Conservation (phyloP, 225 moss, liverwort and hornwort species). For the Sphagnum contortum region DNA sequence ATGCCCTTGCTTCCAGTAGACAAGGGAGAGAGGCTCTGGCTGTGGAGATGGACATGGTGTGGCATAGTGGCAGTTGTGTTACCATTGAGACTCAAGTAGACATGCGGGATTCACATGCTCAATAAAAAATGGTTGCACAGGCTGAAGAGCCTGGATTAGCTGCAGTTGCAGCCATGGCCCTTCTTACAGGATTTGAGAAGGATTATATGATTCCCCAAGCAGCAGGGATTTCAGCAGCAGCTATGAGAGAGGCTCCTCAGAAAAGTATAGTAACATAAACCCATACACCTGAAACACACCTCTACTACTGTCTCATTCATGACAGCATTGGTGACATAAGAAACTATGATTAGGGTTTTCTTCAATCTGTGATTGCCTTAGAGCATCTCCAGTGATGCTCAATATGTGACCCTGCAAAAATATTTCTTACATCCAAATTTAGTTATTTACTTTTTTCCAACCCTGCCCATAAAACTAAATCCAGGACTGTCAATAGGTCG, state of each 20-base stretch:
- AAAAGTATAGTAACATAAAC: slow-evolving; percentile 11
- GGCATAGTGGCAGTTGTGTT: slow-evolving; percentile 71
- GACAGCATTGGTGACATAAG: too few relatives aligned
- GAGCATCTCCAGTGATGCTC: too few relatives aligned
- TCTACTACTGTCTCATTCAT: background rate
- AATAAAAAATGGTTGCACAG: slow-evolving; percentile 53
- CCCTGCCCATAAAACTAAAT: too few relatives aligned
- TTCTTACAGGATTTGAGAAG: slow-evolving; percentile 35
- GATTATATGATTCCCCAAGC: slow-evolving; percentile 26
- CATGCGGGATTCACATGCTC: slow-evolving; percentile 64
- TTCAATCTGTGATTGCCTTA: too few relatives aligned
- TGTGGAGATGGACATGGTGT: slow-evolving; percentile 74
- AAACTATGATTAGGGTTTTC: too few relatives aligned
- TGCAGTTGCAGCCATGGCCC: slow-evolving; percentile 46
- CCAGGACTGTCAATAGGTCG: too few relatives aligned
- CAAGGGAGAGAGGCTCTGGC: slow-evolving; percentile 39
- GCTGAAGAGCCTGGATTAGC: slow-evolving; percentile 51
- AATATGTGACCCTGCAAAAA: too few relatives aligned
- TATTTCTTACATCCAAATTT: too few relatives aligned
- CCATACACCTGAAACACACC: slow-evolving; percentile 40
- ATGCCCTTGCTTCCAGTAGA: slow-evolving; percentile 54
- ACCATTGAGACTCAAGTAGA: slow-evolving; percentile 84
- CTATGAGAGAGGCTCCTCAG: slow-evolving; percentile 1
- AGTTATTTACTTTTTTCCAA: too few relatives aligned
- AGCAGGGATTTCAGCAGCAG: slow-evolving; percentile 19